Base-by-base conservation (phyloP, 2,329 filamentous ascomycete species). In the Daldinia sp. region DNA sequence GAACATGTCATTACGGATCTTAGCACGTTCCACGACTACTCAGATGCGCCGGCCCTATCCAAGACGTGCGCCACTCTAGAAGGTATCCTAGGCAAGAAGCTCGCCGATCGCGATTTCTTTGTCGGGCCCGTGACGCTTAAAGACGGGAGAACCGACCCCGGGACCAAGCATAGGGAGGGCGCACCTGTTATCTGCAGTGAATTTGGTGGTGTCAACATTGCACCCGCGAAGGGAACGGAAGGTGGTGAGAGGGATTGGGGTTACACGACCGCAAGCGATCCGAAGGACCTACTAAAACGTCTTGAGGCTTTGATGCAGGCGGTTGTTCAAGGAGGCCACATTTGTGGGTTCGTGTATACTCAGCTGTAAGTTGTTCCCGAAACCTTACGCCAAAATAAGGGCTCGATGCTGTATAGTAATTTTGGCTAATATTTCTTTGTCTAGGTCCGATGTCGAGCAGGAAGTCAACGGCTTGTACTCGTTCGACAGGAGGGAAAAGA, bases 181-280 rank as follows among this genome's bases (percentile, higher is more conserved):
- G 85, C 86, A 0, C 87, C 87, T 0, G 80, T 90, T 32, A 83
- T 90, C 64, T 89, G 87, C 73, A 87, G 85, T 1, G 88, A 91
- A 70, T 90, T 90, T 64, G 88, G 87, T 2, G 88, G 88, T 3
- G 85, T 90, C 39, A 90, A 90, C 69, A 89, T 90, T 68, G 83
- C 85, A 0, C 80, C 82, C 0, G 75, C 79, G 0, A 78, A 80
- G 39, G 75, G 75, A 21, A 69, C 58, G 2, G 71, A 73, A 1
- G 77, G 76, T 0, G 77, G 81, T 0, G 81, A 81, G 8, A 77
- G 82, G 4, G 84, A 87, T 58, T 90, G 88, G 88, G 88, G 88
- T 0, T 90, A 90, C 70, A 90, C 87, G 1, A 90, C 88, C 0
- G 88, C 88, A 0, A 81, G 75, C 0, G 84, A 90, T 69, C 75